phyloP scores from a whole-genome alignment of 768 basidiomycete genomes.

The Mycena rebaudengoi region DNA sequence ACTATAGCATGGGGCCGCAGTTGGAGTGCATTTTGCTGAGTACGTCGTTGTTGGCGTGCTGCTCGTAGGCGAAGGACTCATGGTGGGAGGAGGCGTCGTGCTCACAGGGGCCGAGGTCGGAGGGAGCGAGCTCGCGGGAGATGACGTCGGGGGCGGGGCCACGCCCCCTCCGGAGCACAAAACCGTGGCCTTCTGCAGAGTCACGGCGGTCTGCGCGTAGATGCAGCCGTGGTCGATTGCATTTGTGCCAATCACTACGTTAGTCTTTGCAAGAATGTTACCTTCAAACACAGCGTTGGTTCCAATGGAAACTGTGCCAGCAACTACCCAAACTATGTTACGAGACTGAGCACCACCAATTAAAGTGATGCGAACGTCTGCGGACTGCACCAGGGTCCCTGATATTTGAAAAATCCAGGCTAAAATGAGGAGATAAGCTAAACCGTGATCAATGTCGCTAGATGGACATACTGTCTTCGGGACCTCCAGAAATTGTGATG shows the following conservation, averaged over 20 bases:
- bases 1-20: background rate
- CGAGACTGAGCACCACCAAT: background rate
- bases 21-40: background rate
- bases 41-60: background rate
- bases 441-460: no score
- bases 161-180: background rate
- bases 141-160: background rate
- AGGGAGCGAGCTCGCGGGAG: background rate
- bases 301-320: background rate
- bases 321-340: constrained; percentile 10
- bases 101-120: background rate
- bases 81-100: background rate
- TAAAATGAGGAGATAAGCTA: background rate
- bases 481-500: background rate
- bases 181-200: background rate
- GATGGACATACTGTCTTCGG: background rate
- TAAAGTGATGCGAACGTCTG: background rate
- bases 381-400: background rate
- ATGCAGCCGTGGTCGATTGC: background rate
- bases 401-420: background rate
- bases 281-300: background rate
- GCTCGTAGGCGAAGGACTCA: background rate
- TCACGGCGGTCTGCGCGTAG: background rate
- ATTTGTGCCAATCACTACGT: background rate
- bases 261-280: constrained; percentile 5